Base-by-base conservation (phyloP, 2,329 filamentous ascomycete genomes). In the Penicillium capsulatum region DNA sequence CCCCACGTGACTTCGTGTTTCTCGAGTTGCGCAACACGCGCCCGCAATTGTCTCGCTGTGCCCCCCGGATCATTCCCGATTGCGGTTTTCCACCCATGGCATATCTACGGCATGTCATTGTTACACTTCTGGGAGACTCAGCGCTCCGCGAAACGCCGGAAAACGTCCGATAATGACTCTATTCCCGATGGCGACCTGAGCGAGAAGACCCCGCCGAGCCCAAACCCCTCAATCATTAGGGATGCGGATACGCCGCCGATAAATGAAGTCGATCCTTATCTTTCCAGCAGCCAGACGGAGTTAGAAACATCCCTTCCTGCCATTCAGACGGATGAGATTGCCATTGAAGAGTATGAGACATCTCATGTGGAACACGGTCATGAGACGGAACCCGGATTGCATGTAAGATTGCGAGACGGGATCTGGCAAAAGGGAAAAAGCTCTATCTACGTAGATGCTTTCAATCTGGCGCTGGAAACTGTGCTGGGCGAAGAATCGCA, bases 381-480 rank as follows among this genome's bases (percentile, higher is more conserved):
- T 2, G 54, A 57, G n/a, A 56, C 60, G 7, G 59, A 71, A 7
- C 55, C 57, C 22, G 56, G 64, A 45, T 57, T 71, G 4, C 72
- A 75, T 46, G 67, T 71, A 26, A 71, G 77, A 6, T 58, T 84
- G 10, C 73, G 73, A 41, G 68, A 79, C 36, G 71, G 71, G 35
- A 76, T 69, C 44, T 95, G 87, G 87, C 66, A 81, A 3, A 80
- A 75, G 55, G 87, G 88, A 0, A 82, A 80, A 60, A 94, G 83
- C 57, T 97, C 90, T 1, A 87, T 98, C 39, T 98, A 98, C 56
- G 88, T 96, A 13, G 92, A 98, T 67, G 92, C 92, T 1, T 98
- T 98, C 72, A 95, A 95, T 57, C 72, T 97, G 10, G 88, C 91
- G 2, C 70, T 98, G 34, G 83, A 91, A 43, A 95, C 87, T 0